These are phyloP conservation scores for Notholithocarpus densiflorus DNA, from an alignment of 306 rosid genomes.

Conservation along the genomic window DNA sequence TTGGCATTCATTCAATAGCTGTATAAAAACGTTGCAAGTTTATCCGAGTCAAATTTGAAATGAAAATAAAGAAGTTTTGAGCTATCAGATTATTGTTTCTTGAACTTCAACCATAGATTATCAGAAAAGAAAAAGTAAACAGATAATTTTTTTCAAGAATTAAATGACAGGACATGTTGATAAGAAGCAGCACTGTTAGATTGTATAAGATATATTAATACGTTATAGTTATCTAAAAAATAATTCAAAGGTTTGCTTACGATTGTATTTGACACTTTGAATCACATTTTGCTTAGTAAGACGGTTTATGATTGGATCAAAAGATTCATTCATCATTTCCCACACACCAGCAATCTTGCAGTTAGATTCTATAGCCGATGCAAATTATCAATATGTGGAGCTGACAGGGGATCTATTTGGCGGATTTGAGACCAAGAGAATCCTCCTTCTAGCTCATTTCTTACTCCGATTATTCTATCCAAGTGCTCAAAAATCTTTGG, in stretches of 20 bases:
- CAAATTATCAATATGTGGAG: not conserved
- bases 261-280: slow-evolving; percentile 20
- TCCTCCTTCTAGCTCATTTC: slow-evolving; percentile 2
- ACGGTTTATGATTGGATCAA: slow-evolving; percentile 19
- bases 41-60: slow-evolving; percentile 26
- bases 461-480: slow-evolving; percentile 20
- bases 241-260: slow-evolving; percentile 13
- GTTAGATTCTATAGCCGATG: slow-evolving; percentile 19
- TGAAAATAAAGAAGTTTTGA: not conserved
- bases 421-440: slow-evolving; percentile 32
- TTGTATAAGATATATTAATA: no score
- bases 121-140: no score
- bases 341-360: slow-evolving; percentile 26
- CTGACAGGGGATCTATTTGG: not conserved
- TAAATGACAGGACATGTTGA: no score
- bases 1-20: no score
- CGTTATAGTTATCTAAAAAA: no score
- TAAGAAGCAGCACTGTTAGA: no score
- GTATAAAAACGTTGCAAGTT: no score
- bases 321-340: slow-evolving; percentile 21
- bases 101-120: not conserved
- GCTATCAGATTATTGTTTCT: slow-evolving; percentile 1
- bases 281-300: slow-evolving; percentile 20
- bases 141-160: not conserved
- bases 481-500: slow-evolving; percentile 2